A percentile compares a stretch with the other conserved stretches of the same genome.
phyloP scores from a whole-genome alignment of 495 filamentous ascomycete genomes.

The Copromyces sp. region DNA sequence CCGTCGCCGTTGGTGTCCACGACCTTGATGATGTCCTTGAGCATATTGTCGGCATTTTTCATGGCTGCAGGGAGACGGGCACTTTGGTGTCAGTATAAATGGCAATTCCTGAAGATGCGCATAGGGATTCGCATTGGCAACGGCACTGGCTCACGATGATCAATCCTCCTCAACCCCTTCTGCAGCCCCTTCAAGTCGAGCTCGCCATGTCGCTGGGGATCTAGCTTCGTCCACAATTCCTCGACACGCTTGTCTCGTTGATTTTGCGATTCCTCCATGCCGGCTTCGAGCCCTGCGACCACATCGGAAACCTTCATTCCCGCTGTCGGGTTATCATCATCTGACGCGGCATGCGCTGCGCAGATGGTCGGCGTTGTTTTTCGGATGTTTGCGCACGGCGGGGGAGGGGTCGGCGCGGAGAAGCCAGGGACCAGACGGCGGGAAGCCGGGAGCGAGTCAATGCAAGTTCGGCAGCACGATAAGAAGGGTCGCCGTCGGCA shows the following conservation, averaged over 20 bases:
- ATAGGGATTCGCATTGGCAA: constrained; percentile 4
- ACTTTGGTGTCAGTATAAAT: constrained; percentile 15
- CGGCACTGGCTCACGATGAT: constrained; percentile 65
- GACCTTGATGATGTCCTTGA: constrained; percentile 63
- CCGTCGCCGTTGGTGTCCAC: constrained; percentile 85
- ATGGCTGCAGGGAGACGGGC: constrained; percentile 47
- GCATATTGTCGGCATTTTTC: constrained; percentile 85
- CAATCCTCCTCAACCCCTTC: constrained; percentile 74
- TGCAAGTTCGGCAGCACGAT: neutral
- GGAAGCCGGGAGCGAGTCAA: neutral
- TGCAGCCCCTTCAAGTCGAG: constrained; percentile 75
- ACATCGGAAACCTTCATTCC: constrained; percentile 35
- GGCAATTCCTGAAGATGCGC: neutral
- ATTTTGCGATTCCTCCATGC: constrained; percentile 54
- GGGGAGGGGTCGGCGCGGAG: constrained; percentile 3
- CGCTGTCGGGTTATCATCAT: constrained; percentile 24
- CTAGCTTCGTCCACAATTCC: constrained; percentile 69
- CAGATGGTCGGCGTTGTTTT: neutral
- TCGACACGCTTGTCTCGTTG: constrained; percentile 68
- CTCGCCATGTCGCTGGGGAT: constrained; percentile 62
- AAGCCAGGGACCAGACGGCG: neutral
- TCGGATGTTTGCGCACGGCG: neutral
- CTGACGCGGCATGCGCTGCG: constrained; percentile 9
- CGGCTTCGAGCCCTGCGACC: constrained; percentile 30
- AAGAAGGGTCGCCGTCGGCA: neutral